Conservation (phyloP, 768 basidiomycete genomes). For the Kwoniella pini region DNA sequence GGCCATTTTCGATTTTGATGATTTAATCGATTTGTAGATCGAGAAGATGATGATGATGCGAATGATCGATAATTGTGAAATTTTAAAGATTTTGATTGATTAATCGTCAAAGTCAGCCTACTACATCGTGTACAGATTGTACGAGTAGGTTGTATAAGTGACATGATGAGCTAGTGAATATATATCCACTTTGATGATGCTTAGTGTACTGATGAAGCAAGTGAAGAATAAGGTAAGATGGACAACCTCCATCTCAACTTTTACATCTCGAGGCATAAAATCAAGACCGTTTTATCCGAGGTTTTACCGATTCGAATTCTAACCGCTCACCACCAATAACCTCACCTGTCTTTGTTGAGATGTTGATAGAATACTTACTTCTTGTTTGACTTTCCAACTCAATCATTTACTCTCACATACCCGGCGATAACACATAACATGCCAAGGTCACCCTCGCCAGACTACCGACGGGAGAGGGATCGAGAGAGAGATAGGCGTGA, state of each 20-base stretch:
- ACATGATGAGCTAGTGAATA: too few species aligned
- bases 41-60: slow-evolving; percentile 5
- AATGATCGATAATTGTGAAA: slow-evolving; percentile 4
- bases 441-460: slow-evolving; percentile 41
- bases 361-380: too few species aligned
- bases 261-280: background rate
- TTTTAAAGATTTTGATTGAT: too few species aligned
- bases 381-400: too few species aligned
- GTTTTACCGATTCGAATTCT: background rate
- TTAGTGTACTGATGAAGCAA: too few species aligned
- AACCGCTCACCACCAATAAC: background rate
- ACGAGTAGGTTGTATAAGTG: background rate
- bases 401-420: too few species aligned
- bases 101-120: too few species aligned
- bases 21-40: too few species aligned
- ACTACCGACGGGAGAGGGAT: slow-evolving; percentile 46
- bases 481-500: slow-evolving; percentile 23
- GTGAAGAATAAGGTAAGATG: background rate
- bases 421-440: slow-evolving; percentile 7
- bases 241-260: slow-evolving; percentile 9
- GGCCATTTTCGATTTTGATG: background rate
- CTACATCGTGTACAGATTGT: background rate
- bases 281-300: slow-evolving; percentile 1
- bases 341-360: too few species aligned
- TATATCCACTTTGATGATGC: too few species aligned